Base-by-base conservation (phyloP, 495 filamentous ascomycete genomes). In the Jackrogersella multiformis region DNA sequence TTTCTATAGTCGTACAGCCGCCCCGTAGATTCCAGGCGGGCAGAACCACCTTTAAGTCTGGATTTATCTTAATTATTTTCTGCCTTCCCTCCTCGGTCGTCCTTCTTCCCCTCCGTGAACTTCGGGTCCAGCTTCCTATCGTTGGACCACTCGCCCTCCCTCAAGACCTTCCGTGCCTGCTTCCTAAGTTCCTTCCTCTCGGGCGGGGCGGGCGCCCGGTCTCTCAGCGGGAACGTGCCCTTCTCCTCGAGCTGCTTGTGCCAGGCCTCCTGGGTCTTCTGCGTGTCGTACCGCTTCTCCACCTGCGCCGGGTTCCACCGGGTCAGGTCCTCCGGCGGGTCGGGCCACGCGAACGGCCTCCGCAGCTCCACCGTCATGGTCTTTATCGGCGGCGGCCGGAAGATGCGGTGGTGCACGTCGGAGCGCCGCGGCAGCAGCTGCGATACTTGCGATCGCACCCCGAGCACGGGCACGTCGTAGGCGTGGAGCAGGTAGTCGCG, bases 291-390 rank as follows among this genome's bases (percentile, higher is more conserved):
- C 81, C 85, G 61, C 61, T 68, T 51, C 28, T 42, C 23, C 13
- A 65, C 13, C 36, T 55, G 38, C 23, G 56, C 56, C 30, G 64
- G 38, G 35, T 66, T 69, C 68, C 58, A 78, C 56, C 74, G 62
- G 54, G 72, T 62, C 56, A 72, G 78, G 68, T 90, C 83, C 67
- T 82, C 76, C 16, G 88, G 88, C 70, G 76, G 78, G 61, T 86
- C 81, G 5, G 94, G 94, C 88, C 90, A 97, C 59, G 89, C 86
- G 83, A 97, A 97, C 35, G 92, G 91, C 82, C 87, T 76, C 32
- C 81, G 84, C 80, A 97, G 84, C 81, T 96, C 90, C 46, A 93
- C 91, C 24, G 89, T 92, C 94, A 97, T 97, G 76, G 86, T 90
- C 87, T 97, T 97, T 65, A 88, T 83, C 32, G 86, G 81, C 57